These are phyloP conservation scores for Schrenkiella parvula DNA, from an alignment of 345 rosid species.

Conservation along the genomic window DNA sequence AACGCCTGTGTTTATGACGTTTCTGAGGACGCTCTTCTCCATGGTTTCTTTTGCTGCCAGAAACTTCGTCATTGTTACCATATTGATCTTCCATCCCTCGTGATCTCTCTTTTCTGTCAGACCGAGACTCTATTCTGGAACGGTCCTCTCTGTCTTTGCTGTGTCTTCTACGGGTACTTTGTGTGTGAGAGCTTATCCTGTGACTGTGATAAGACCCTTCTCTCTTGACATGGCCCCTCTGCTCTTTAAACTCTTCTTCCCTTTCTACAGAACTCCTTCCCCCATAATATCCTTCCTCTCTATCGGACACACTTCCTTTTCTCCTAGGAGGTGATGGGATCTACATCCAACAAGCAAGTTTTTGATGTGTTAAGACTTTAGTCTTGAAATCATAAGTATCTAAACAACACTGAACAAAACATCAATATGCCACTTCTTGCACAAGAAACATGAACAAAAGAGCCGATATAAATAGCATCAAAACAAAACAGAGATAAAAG, in stretches of 20 bases:
- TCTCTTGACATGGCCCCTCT: neutral
- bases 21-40: conserved; percentile 25
- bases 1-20: conserved; percentile 16
- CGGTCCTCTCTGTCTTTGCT: conserved; percentile 34
- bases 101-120: conserved; percentile 36
- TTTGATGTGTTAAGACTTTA: neutral
- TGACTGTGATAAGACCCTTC: conserved; percentile 13
- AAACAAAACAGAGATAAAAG: neutral
- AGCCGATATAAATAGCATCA: neutral
- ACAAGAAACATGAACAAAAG: neutral
- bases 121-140: conserved; percentile 11
- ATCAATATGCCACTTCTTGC: neutral
- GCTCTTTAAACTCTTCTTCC: conserved; percentile 35
- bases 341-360: conserved; percentile 35
- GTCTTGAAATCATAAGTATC: neutral
- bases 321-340: conserved; percentile 88
- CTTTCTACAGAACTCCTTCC: conserved; percentile 35
- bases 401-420: neutral
- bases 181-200: conserved; percentile 13
- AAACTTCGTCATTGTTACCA: conserved; percentile 26
- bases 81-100: conserved; percentile 29
- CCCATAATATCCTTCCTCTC: conserved; percentile 34
- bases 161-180: conserved; percentile 21
- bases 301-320: conserved; percentile 38
- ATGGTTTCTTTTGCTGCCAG: conserved; percentile 22